phyloP scores from a whole-genome alignment of 768 basidiomycete species.

The Collybiopsis confluens region DNA sequence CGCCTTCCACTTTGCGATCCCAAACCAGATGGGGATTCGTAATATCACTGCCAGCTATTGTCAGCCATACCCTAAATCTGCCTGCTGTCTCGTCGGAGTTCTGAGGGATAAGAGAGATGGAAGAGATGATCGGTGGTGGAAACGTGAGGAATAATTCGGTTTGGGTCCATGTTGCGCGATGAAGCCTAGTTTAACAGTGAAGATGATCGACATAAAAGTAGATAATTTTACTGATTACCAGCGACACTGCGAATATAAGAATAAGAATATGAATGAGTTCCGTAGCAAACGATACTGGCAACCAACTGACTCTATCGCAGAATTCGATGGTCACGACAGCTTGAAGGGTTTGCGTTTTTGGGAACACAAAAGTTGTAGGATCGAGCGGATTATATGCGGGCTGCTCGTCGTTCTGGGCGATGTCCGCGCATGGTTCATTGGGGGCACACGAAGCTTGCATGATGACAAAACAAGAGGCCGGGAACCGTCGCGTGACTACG shows the following conservation, averaged over 20 bases:
- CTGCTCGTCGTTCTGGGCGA: not conserved
- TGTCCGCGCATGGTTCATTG: not conserved
- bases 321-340: constrained; percentile 84
- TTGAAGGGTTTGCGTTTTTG: no score
- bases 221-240: constrained; percentile 43
- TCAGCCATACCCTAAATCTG: constrained; percentile 88
- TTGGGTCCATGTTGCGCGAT: constrained; percentile 90
- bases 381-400: constrained; percentile 25
- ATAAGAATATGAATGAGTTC: not conserved
- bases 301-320: constrained; percentile 79
- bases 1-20: constrained; percentile 89
- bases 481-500: no score
- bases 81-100: constrained; percentile 82
- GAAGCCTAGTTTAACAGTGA: constrained; percentile 84
- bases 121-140: constrained; percentile 66
- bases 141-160: constrained; percentile 92
- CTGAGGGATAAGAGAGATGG: constrained; percentile 69
- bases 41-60: constrained; percentile 16
- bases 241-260: constrained; percentile 52
- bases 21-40: constrained; percentile 48
- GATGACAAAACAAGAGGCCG: no score
- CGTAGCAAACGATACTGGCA: no score
- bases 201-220: not conserved
- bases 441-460: not conserved
- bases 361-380: constrained; percentile 53